Evolutionary conservation across 1,284 basidiomycete species (phyloP).

Genomic region (Malassezia sympodialis): DNA sequence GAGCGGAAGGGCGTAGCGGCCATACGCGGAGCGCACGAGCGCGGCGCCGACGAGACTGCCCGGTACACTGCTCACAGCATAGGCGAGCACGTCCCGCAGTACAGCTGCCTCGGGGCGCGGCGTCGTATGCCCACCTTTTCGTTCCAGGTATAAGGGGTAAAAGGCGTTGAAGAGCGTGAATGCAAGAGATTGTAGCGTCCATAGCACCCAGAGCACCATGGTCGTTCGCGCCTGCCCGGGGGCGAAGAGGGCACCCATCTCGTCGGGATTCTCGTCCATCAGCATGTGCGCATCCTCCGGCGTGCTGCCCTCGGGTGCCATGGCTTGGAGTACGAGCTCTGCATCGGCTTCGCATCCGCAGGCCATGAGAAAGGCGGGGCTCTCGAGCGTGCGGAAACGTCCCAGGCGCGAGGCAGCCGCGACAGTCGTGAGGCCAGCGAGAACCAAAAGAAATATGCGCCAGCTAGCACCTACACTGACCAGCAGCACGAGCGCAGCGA

Average conservation of each 20-base stretch:
- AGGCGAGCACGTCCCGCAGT: constrained; percentile 30
- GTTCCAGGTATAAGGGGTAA: constrained; percentile 67
- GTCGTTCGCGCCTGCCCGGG: not conserved
- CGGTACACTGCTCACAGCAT: constrained; percentile 34
- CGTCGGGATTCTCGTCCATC: constrained; percentile 4
- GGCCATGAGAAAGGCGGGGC: constrained; percentile 54
- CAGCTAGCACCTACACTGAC: constrained; percentile 20
- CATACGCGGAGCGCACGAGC: constrained; percentile 68
- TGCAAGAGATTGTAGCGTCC: constrained; percentile 52
- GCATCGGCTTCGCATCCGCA: constrained; percentile 31
- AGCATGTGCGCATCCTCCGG: constrained; percentile 20
- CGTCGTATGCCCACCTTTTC: not conserved
- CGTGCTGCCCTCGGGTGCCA: constrained; percentile 26
- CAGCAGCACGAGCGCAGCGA: constrained; percentile 26
- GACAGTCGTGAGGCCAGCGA: constrained; percentile 9
- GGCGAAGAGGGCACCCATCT: not conserved
- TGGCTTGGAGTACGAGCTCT: constrained; percentile 28
- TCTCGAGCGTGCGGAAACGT: constrained; percentile 58
- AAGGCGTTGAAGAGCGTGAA: constrained; percentile 97
- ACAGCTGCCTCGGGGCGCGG: constrained; percentile 21
- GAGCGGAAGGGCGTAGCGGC: constrained; percentile 58
- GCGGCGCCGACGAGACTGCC: constrained; percentile 68
- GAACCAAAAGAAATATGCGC: constrained; percentile 24
- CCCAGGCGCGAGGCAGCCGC: constrained; percentile 8
- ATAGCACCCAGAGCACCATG: constrained; percentile 48